A percentile compares a stretch with the other conserved stretches of the same genome.
Conservation (phyloP, 352 stramenopile genomes). For the Nothophytophthora sp. region DNA sequence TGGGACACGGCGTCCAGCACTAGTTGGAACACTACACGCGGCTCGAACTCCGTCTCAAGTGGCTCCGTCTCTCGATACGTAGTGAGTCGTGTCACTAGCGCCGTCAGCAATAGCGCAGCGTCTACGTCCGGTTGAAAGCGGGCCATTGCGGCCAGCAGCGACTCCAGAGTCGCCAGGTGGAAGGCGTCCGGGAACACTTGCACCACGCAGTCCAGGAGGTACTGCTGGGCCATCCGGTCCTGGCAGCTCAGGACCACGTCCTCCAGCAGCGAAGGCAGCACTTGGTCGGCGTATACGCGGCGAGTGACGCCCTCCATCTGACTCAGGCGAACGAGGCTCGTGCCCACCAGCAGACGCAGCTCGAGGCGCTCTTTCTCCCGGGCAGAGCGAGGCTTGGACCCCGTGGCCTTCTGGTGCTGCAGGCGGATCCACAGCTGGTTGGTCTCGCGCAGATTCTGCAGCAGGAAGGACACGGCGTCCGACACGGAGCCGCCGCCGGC, state of each 20-base stretch:
- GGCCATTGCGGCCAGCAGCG: constrained; percentile 86
- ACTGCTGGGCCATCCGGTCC: constrained; percentile 97
- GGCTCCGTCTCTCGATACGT: constrained; percentile 78
- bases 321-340: constrained; percentile 96
- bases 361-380: constrained; percentile 91
- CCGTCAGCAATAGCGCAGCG: constrained; percentile 88
- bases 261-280: constrained; percentile 91
- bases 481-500: constrained; percentile 61
- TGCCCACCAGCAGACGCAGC: constrained; percentile 96
- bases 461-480: constrained; percentile 96
- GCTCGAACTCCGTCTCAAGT: no score
- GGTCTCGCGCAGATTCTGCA: constrained; percentile 98
- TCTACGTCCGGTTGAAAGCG: constrained; percentile 94
- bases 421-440: constrained; percentile 99
- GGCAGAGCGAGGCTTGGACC: constrained; percentile 17
- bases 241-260: constrained; percentile 95
- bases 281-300: constrained; percentile 83
- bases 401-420: constrained; percentile 83
- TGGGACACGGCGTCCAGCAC: constrained; percentile 22
- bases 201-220: constrained; percentile 98
- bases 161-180: constrained; percentile 95
- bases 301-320: constrained; percentile 95
- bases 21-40: constrained; percentile 26
- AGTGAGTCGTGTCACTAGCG: constrained; percentile 94
- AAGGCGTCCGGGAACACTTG: constrained; percentile 98